Evolutionary conservation across 345 rosid species (phyloP), one percentile per base, ranked within the genome.

Genomic region (Cardiospermum halicacabum): DNA sequence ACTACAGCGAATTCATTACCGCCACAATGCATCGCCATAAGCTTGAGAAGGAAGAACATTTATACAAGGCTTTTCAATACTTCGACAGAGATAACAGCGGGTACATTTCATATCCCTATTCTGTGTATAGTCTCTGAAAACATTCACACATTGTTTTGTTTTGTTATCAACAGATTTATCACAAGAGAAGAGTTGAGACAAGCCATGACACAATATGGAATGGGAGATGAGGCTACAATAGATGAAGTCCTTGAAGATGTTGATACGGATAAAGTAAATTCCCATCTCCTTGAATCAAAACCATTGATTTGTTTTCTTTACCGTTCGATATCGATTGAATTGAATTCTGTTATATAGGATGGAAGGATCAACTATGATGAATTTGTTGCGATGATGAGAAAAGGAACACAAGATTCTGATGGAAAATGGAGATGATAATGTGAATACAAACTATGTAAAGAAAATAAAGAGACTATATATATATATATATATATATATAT

Each of bases 71-170:
- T 56, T 94, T 94, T 69, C 78, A 74, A 48, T 81, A 60, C 77
- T 89, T 94, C n/a, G 97, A 94, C 75, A 85, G 72, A 69, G 97
- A 94, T 66, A 19, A 65, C 68, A 91, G 82, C 57, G 97, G 97
- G 98, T 91, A 53, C 61, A 93, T 70, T 58, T 31, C 32, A 11
- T 58, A 7, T 13, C 7, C 30, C 4, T 37, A 34, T 32, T n/a
- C 16, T n/a, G n/a, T n/a, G 19, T 9, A 16, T 28, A 56, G 19
- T 8, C 58, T 3, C 19, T 30, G 55, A 61, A n/a, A n/a, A 28
- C 25, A 45, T 45, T n/a, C 21, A 13, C 5, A 1, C 3, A 1
- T 67, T 24, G 34, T 43, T 66, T 27, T 26, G 21, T 21, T 36
- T 54, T 2, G 3, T 56, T 28, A 40, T 48, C 4, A 18, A 3